Conservation (phyloP, 2,329 filamentous ascomycete species). For the Blastomyces gilchristii region DNA sequence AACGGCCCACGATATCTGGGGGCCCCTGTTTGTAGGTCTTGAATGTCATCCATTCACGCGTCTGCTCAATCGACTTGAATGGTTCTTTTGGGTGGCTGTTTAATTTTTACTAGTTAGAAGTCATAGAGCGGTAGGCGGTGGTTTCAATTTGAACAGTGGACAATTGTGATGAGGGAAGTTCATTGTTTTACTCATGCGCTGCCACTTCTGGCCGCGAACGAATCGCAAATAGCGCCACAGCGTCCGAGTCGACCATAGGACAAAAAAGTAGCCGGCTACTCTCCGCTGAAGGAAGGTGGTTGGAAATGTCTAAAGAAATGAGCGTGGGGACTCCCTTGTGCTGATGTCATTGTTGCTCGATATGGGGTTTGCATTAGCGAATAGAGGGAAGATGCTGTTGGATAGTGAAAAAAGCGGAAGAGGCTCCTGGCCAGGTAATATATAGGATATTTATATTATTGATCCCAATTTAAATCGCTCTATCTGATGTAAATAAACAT, state of each 20-base stretch:
- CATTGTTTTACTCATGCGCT: slow-evolving; percentile 17
- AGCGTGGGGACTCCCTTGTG: not conserved
- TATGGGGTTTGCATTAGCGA: not conserved
- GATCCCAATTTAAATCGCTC: not conserved
- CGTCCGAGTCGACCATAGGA: slow-evolving; percentile 17
- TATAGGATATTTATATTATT: not conserved
- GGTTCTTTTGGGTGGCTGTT: slow-evolving; percentile 19
- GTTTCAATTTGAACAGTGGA: not conserved
- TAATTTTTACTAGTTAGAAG: not conserved
- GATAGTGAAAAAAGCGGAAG: not conserved
- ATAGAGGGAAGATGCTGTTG: no score
- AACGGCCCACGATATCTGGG: slow-evolving; percentile 16
- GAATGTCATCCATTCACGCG: slow-evolving; percentile 19
- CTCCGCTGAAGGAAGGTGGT: not conserved
- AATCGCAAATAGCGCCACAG: slow-evolving; percentile 17
- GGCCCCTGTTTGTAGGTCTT: slow-evolving; percentile 18
- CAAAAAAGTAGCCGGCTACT: slow-evolving; percentile 18
- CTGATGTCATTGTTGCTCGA: not conserved
- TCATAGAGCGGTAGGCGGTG: not conserved
- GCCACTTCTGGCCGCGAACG: slow-evolving; percentile 21
- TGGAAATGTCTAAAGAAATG: not conserved
- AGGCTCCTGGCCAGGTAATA: not conserved
- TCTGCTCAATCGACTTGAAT: slow-evolving; percentile 18
- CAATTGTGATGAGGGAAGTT: not conserved
- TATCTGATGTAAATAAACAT: no score